A percentile compares a stretch with the other conserved stretches of the same genome.
These are phyloP conservation scores for Retiboletus flavoniger DNA, from an alignment of 1,284 basidiomycete genomes.

Conservation along the genomic window DNA sequence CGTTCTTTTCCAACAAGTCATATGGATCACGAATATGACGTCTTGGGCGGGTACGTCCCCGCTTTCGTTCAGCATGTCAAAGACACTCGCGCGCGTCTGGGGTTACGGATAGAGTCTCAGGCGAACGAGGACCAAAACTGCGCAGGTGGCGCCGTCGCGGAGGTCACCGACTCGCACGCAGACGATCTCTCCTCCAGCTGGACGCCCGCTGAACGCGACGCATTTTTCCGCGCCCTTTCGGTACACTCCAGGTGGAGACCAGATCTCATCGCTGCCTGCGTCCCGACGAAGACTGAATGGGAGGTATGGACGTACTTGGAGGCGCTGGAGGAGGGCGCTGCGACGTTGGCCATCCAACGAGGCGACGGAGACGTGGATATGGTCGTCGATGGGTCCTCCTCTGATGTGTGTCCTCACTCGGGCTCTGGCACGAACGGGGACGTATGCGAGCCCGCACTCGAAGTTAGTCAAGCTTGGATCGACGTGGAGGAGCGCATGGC, in stretches of 20 bases:
- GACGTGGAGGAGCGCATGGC: slow-evolving; percentile 60
- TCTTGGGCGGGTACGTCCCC: slow-evolving; percentile 28
- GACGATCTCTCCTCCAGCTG: slow-evolving; percentile 39
- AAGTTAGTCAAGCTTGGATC: slow-evolving; percentile 63
- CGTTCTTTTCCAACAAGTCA: neutral
- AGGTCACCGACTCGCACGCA: neutral
- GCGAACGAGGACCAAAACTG: neutral
- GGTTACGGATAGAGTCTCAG: slow-evolving; percentile 3
- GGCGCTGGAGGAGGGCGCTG: slow-evolving; percentile 29
- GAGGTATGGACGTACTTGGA: slow-evolving; percentile 35
- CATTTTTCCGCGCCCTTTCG: slow-evolving; percentile 59
- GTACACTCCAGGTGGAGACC: slow-evolving; percentile 35
- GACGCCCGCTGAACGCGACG: slow-evolving; percentile 63
- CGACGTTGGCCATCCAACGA: slow-evolving; percentile 4
- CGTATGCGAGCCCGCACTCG: slow-evolving; percentile 43
- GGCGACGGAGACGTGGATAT: slow-evolving; percentile 2
- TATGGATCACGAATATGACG: slow-evolving; percentile 19
- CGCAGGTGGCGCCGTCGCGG: neutral
- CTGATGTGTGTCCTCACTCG: slow-evolving; percentile 3
- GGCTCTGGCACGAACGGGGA: neutral
- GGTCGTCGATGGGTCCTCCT: neutral
- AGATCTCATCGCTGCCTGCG: slow-evolving; percentile 33
- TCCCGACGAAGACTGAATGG: slow-evolving; percentile 28
- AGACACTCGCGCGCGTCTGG: slow-evolving; percentile 26
- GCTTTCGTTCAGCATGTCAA: slow-evolving; percentile 26